Conservation (phyloP, 768 basidiomycete species). For the Russula sp. region DNA sequence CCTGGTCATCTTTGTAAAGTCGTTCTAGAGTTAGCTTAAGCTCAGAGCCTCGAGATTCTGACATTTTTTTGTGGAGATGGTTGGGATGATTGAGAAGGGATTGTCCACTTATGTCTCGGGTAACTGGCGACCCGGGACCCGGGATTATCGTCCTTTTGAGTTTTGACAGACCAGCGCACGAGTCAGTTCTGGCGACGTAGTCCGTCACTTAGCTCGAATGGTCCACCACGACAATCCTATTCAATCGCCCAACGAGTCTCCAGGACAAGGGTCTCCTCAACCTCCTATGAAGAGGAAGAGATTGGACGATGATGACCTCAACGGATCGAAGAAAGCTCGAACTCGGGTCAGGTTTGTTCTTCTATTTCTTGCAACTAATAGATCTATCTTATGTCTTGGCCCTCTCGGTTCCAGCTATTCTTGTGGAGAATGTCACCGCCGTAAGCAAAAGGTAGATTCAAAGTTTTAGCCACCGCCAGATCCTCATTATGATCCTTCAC, state of each 20-base stretch:
- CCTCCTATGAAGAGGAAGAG: constrained; percentile 52
- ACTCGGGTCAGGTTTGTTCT: constrained; percentile 64
- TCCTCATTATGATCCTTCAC: constrained; percentile 15
- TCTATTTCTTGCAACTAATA: neutral
- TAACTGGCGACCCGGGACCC: neutral
- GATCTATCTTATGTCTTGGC: neutral
- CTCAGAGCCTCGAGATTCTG: constrained; percentile 23
- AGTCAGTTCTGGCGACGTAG: neutral
- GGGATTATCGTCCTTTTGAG: neutral
- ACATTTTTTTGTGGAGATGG: neutral
- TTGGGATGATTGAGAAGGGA: too few relatives aligned
- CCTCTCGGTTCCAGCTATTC: constrained; percentile 49
- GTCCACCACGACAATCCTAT: neutral
- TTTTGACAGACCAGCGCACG: neutral
- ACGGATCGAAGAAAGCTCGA: constrained; percentile 53
- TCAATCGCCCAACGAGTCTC: constrained; percentile 7
- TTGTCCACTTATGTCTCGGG: too few relatives aligned
- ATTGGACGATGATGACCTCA: constrained; percentile 40
- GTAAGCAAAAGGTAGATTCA: constrained; percentile 70
- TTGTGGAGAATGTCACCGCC: constrained; percentile 80
- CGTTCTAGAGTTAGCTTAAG: constrained; percentile 65
- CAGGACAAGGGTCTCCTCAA: constrained; percentile 6
- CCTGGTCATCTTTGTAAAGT: constrained; percentile 75
- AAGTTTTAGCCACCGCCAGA: constrained; percentile 7
- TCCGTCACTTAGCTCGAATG: neutral